These are phyloP conservation scores for Isoetes taiwanensis DNA, from an alignment of 75 land plant genomes.

Conservation along the genomic window DNA sequence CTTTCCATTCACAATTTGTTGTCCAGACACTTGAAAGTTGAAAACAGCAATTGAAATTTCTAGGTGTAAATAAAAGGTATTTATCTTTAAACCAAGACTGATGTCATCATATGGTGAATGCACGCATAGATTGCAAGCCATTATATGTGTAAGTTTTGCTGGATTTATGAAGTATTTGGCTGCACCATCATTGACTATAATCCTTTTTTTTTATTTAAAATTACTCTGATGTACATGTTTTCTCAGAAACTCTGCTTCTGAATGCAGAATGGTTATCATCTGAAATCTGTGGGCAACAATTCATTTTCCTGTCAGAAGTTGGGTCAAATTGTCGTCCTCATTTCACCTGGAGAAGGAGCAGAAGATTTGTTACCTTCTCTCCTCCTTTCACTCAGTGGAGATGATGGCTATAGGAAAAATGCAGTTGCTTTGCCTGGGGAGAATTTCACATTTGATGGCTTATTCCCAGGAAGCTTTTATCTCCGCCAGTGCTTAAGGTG, in stretches of 20 bases:
- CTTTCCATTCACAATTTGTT: too few relatives aligned
- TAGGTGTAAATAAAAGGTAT: too few relatives aligned
- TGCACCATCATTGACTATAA: too few relatives aligned
- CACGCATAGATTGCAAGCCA: too few relatives aligned
- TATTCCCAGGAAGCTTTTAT: slow-evolving; percentile 94
- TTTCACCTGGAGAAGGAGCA: slow-evolving; percentile 42
- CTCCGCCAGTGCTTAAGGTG: slow-evolving; percentile 86
- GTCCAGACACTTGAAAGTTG: too few relatives aligned
- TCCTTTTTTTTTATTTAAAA: too few relatives aligned
- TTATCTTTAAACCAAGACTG: too few relatives aligned
- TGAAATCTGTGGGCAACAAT: slow-evolving; percentile 39
- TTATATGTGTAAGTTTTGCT: too few relatives aligned
- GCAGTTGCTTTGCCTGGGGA: slow-evolving; percentile 57
- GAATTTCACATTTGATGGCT: slow-evolving; percentile 38
- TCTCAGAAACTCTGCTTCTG: background rate
- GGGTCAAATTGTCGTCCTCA: slow-evolving; percentile 55
- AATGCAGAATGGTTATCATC: slow-evolving; percentile 61
- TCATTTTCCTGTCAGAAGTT: slow-evolving; percentile 88
- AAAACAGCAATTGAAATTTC: too few relatives aligned
- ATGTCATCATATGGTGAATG: too few relatives aligned
- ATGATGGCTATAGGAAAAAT: slow-evolving; percentile 90
- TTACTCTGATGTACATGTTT: background rate
- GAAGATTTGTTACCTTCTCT: slow-evolving; percentile 61
- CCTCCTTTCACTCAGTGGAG: slow-evolving; percentile 89
- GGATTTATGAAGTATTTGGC: too few relatives aligned